Base-by-base conservation (phyloP, 345 rosid genomes). In the Gossypium longicalyx region DNA sequence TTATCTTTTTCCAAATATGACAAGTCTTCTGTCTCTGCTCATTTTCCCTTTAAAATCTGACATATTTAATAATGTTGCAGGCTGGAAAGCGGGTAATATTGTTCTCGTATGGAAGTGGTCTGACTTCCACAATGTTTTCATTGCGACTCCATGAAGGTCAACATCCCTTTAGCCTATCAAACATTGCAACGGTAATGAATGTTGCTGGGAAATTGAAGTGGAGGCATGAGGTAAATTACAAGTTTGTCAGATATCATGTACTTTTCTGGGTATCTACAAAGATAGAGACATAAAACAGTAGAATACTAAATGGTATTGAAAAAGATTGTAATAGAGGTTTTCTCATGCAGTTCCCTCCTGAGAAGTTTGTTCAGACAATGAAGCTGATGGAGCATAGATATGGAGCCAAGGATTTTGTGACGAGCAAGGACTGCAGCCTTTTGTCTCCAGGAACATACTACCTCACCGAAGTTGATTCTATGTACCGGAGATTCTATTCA, bases 71-170 rank as follows among this genome's bases (percentile, higher is more conserved):
- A 64, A 52, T 73, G 71, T 34, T 74, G 54, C 86, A 95, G 99
- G 87, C 74, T 11, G 98, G 95, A 53, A 89, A 90, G 80, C 88
- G 93, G 76, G 90, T 87, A 69, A 66, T 96, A 25, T 70, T 96
- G 86, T 96, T 96, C 87, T 96, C 99, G 1, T 96, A 96, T 67
- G 99, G 99, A 69, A 96, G 99, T 81, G 99, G 99, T 77, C 82
- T 85, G 77, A 84, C 91, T n/a, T 89, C 99, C 29, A 93, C 98
- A 22, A 90, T 96, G 95, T 93, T 96, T 82, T 91, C 98, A 5
- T 73, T 93, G 79, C 83, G 85, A 67, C 81, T 96, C 80, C 67
- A 80, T 15, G 92, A 84, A 56, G 93, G 90, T 57, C 80, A 85
- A 75, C 49, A 85, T 59, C 94, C 95, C 10, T 96, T 91, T 80